phyloP scores from a whole-genome alignment of 225 moss, liverwort and hornwort genomes.

The Lunularia cruciata region DNA sequence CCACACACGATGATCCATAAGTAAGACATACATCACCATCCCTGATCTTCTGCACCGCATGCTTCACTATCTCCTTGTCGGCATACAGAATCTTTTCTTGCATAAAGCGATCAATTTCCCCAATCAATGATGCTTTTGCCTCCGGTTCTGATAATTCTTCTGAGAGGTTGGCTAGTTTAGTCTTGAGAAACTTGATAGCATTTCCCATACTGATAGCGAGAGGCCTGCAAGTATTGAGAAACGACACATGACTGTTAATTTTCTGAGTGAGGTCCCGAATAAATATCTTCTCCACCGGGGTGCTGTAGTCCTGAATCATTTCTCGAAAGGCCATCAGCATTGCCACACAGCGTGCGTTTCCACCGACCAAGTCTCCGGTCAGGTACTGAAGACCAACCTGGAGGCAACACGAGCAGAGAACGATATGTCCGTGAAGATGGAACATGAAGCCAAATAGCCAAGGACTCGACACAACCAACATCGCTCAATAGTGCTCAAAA shows the following conservation, averaged over 20 bases:
- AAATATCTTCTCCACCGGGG: constrained; percentile 78
- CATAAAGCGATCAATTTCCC: constrained; percentile 72
- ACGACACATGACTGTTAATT: constrained; percentile 89
- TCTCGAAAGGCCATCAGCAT: constrained; percentile 86
- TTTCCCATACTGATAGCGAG: constrained; percentile 97
- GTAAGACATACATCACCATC: constrained; percentile 90
- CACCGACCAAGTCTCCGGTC: constrained; percentile 84
- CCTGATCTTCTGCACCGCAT: constrained; percentile 91
- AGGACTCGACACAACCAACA: neutral
- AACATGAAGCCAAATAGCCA: neutral
- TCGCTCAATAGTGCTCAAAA: no score
- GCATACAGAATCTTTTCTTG: constrained; percentile 90
- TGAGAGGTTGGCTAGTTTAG: constrained; percentile 60
- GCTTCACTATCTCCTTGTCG: constrained; percentile 85
- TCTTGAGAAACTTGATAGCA: constrained; percentile 88
- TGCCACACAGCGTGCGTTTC: constrained; percentile 87
- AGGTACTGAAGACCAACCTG: constrained; percentile 88
- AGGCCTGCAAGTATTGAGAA: constrained; percentile 89
- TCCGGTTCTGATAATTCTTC: constrained; percentile 53
- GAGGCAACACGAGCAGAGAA: neutral
- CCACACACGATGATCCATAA: constrained; percentile 79
- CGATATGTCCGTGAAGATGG: neutral
- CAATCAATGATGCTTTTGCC: constrained; percentile 73
- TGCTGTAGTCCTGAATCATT: constrained; percentile 82
- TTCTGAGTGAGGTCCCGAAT: constrained; percentile 76